Evolutionary conservation across 768 basidiomycete genomes (phyloP), one percentile per base, ranked within the genome.

Genomic region (Lentinula sp.): DNA sequence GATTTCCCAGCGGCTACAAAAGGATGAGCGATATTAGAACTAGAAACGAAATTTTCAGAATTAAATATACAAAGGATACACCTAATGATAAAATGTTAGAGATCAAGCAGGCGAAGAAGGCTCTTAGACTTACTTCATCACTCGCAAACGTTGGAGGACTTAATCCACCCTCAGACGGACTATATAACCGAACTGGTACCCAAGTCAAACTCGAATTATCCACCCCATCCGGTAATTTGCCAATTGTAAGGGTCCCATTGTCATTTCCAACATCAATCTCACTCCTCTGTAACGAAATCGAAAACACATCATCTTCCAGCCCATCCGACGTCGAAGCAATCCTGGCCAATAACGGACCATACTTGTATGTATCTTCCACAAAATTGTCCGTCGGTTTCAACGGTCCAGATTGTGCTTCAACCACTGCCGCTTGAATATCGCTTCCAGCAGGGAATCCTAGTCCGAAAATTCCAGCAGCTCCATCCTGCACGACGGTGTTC

Each of bases 381-480:
- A 77, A 75, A 40, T 73, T 66, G 65, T 80, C 77, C 1, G 74
- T 77, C 1, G 68, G 62, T 1, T 62, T 61, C 4, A 62, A 46
- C 11, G 42, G n/a, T 6, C 65, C 66, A 58, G 54, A 72, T 66
- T 57, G 69, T 60, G 67, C 48, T 2, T 55, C 63, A 8, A 73
- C 71, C 18, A 69, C 61, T 32, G 71, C 59, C 45, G 68, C 67
- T 70, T 79, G 79, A 11, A 82, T 69, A 35, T 76, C 70, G 63
- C 80, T 83, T 62, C 81, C 84, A 35, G 76, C 72, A 39, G 88
- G 87, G 66, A 89, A 89, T 0, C 87, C 84, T 11, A 89, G 72
- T 0, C 88, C 88, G 61, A 89, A 76, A 45, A 89, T 87, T 2
- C 87, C 88, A 9, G 81, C 77, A 4, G 84, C 77, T 3, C 78